Base-by-base conservation (phyloP, 1,139 yeast species). In the Geotrichum klebahnii region DNA sequence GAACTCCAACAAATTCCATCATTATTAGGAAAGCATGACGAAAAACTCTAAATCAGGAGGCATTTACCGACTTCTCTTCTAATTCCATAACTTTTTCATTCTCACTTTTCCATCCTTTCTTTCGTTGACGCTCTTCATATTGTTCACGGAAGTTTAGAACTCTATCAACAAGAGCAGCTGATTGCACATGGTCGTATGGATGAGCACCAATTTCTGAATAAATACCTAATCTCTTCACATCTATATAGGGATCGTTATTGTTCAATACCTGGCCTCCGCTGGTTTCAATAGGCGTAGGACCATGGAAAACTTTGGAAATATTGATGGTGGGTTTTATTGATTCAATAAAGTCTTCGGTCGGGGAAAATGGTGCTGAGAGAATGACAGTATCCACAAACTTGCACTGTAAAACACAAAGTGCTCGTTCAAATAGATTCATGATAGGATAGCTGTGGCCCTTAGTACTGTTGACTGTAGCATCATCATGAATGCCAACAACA, bases 371-470 rank as follows among this genome's bases (percentile, higher is more conserved):
- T 0, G 87, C 86, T 3, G 82, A 84, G 48, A 85, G 67, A 3
- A 85, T 70, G 9, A 88, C 74, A 0, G 84, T 88, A 63, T 89
- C 95, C 26, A 90, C 90, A 59, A 83, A 85, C 53, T 78, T 77
- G 67, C 97, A 88, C 66, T 90, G 96, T 59, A 92, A 71, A 8
- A 88, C 92, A 67, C 96, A 88, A 56, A 92, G 71, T 0, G 92
- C 78, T 57, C 97, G 78, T 66, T 92, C 97, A 55, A 84, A 78
- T 24, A 85, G 61, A 62, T 84, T 88, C 97, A 92, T 92, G 46
- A 89, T 82, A 16, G 96, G 95, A 62, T 81, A 80, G 64, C 82
- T 81, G 51, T 75, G 69, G 8, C 90, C 90, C 62, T 82, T 81
- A 62, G 74, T 71, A 50, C 63, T 59, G 66, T 83, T 81, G 46